Conservation (phyloP, 1,139 yeast species). For the Lodderomyces pseudojiufengensis region DNA sequence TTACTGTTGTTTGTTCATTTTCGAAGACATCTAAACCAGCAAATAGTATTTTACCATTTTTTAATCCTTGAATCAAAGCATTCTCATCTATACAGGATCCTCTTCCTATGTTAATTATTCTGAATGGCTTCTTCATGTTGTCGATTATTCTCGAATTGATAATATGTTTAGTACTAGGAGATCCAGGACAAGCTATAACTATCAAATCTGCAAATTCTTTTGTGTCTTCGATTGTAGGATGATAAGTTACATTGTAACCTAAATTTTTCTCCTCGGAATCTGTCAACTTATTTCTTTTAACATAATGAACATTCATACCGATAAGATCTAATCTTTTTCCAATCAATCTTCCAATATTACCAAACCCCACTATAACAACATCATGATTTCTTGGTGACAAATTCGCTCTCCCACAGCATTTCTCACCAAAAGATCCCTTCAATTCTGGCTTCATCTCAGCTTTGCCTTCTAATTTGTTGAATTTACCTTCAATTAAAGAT, state of each 20-base stretch:
- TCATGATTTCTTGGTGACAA: slow-evolving; percentile 54
- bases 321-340: slow-evolving; percentile 53
- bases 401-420: slow-evolving; percentile 31
- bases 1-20: slow-evolving; percentile 55
- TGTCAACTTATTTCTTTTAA: slow-evolving; percentile 51
- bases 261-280: slow-evolving; percentile 32
- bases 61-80: slow-evolving; percentile 65
- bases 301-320: slow-evolving; percentile 67
- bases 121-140: slow-evolving; percentile 48
- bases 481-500: slow-evolving; percentile 31
- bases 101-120: slow-evolving; percentile 76
- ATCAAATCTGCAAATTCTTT: slow-evolving; percentile 51
- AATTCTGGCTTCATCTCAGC: slow-evolving; percentile 22
- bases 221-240: slow-evolving; percentile 32
- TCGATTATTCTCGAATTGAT: slow-evolving; percentile 48
- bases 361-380: slow-evolving; percentile 74
- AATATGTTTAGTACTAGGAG: slow-evolving; percentile 54
- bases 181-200: slow-evolving; percentile 67
- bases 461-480: slow-evolving; percentile 35
- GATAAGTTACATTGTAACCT: slow-evolving; percentile 46
- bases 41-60: slow-evolving; percentile 61
- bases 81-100: slow-evolving; percentile 71
- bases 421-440: slow-evolving; percentile 49
- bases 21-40: slow-evolving; percentile 84
- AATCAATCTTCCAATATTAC: slow-evolving; percentile 67